Evolutionary conservation across 2,329 filamentous ascomycete genomes (phyloP).

Genomic region (Diplocarpon rosae): DNA sequence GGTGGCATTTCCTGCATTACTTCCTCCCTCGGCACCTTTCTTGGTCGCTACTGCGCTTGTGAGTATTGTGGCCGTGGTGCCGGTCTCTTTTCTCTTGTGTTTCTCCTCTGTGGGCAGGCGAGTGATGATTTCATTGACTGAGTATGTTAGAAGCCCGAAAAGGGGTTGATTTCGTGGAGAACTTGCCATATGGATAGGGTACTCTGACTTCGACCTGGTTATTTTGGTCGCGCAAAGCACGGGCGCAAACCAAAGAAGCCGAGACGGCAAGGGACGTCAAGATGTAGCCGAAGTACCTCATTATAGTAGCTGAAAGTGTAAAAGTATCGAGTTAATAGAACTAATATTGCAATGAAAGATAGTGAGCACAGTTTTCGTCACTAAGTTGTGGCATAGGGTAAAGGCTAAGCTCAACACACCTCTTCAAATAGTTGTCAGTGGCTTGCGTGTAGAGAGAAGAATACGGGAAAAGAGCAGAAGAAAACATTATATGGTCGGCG

Average conservation of each 20-base stretch:
- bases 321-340: slow-evolving; percentile 20
- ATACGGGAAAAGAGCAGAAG: slow-evolving; percentile 14
- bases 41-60: too few species aligned
- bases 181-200: slow-evolving; percentile 14
- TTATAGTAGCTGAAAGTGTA: slow-evolving; percentile 24
- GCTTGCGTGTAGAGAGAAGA: slow-evolving; percentile 16
- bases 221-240: slow-evolving; percentile 16
- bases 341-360: slow-evolving; percentile 15
- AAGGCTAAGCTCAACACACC: slow-evolving; percentile 9
- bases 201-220: slow-evolving; percentile 14
- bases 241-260: slow-evolving; percentile 27
- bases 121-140: too few species aligned
- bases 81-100: too few species aligned
- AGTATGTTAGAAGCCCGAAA: too few species aligned
- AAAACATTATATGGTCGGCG: slow-evolving; percentile 4
- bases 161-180: too few species aligned
- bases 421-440: slow-evolving; percentile 22
- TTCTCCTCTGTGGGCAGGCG: too few species aligned
- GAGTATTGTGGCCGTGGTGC: too few species aligned
- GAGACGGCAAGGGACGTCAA: slow-evolving; percentile 30
- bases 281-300: slow-evolving; percentile 32
- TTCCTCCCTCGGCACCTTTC: too few species aligned
- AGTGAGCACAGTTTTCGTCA: slow-evolving; percentile 22
- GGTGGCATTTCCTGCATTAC: slow-evolving; percentile 5
- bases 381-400: slow-evolving; percentile 7